Conservation (phyloP, 2,329 filamentous ascomycete genomes). For the Ophiostoma novo-ulmi region DNA sequence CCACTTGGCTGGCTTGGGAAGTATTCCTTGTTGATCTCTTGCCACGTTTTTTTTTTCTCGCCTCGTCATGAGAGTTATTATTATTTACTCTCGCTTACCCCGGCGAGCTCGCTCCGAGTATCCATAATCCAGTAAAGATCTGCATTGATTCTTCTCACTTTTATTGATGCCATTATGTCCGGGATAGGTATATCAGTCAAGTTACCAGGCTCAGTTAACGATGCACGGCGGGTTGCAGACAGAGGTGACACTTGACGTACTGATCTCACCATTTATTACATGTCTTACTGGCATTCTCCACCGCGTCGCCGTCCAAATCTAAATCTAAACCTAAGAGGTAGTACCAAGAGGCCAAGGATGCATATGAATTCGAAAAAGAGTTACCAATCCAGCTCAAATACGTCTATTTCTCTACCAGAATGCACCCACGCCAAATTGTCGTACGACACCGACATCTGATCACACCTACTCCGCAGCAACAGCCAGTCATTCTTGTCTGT, state of each 20-base stretch:
- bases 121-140: not conserved
- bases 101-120: constrained; percentile 2
- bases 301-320: too few species aligned
- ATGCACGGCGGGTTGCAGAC: too few species aligned
- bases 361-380: too few species aligned
- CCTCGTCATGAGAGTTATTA: not conserved
- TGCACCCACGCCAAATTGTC: not conserved
- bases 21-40: not conserved
- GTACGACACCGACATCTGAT: constrained; percentile 10
- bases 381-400: not conserved
- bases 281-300: not conserved
- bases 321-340: too few species aligned
- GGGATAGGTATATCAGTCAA: not conserved
- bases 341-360: too few species aligned
- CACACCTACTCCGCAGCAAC: not conserved
- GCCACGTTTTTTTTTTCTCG: constrained; percentile 11
- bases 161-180: not conserved
- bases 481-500: not conserved
- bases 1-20: constrained; percentile 8
- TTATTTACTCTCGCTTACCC: not conserved
- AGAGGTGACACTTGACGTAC: too few species aligned
- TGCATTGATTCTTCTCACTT: not conserved
- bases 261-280: too few species aligned
- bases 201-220: too few species aligned
- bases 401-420: not conserved